Conservation (phyloP, 768 basidiomycete genomes). For the Wakefieldia striispora region DNA sequence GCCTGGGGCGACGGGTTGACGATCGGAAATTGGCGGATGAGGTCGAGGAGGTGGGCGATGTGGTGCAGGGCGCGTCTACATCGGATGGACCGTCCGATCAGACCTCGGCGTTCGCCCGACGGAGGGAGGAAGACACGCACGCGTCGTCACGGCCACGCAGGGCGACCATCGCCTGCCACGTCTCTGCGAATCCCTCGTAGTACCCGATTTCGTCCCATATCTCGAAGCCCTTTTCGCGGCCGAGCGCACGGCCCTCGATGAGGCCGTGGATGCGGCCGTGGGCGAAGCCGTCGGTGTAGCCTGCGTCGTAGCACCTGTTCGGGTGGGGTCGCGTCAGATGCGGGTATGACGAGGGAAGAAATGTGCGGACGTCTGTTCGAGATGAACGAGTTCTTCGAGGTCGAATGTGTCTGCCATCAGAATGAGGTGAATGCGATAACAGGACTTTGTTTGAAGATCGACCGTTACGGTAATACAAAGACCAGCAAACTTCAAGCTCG, state of each 20-base stretch:
- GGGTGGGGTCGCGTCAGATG: neutral
- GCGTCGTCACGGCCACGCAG: conserved; percentile 32
- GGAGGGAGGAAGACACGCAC: conserved; percentile 35
- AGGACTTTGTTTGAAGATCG: no score
- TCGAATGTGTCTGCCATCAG: conserved; percentile 40
- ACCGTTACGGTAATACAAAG: no score
- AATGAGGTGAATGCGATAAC: no score
- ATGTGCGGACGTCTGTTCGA: conserved; percentile 57
- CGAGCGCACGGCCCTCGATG: conserved; percentile 88
- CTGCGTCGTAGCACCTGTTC: conserved; percentile 73
- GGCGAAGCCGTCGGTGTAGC: conserved; percentile 72
- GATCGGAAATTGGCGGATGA: conserved; percentile 74
- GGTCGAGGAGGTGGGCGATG: conserved; percentile 64
- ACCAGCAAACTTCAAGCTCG: no score
- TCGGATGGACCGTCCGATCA: neutral
- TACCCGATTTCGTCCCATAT: conserved; percentile 98
- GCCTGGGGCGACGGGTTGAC: conserved; percentile 54
- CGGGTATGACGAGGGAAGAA: neutral
- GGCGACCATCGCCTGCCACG: conserved; percentile 59
- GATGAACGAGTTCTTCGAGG: conserved; percentile 56
- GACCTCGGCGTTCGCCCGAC: neutral
- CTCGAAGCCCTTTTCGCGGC: conserved; percentile 88
- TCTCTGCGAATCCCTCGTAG: conserved; percentile 79
- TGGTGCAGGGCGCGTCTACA: conserved; percentile 60
- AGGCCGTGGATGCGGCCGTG: conserved; percentile 90